phyloP scores from a whole-genome alignment of 441 rosid species.

The Bruguiera hainesii region DNA sequence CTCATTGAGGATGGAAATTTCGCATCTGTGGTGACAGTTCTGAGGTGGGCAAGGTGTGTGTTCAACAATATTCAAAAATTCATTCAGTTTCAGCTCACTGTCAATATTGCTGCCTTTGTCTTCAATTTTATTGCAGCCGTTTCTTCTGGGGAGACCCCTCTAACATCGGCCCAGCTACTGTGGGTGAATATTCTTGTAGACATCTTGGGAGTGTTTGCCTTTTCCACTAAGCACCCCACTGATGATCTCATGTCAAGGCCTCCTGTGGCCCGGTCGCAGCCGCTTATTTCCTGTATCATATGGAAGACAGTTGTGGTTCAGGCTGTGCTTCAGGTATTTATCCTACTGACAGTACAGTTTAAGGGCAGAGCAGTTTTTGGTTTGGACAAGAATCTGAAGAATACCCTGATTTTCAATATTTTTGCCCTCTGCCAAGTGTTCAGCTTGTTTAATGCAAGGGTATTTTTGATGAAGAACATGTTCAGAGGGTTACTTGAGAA shows the following conservation, averaged over 20 bases:
- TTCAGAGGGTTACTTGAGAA: constrained; percentile 29
- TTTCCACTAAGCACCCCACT: constrained; percentile 32
- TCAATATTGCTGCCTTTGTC: constrained; percentile 30
- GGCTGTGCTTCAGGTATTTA: constrained; percentile 24
- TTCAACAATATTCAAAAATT: constrained; percentile 38
- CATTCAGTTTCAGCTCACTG: constrained; percentile 40
- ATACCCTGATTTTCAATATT: constrained; percentile 32
- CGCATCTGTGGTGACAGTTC: constrained; percentile 26
- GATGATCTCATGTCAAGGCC: constrained; percentile 28
- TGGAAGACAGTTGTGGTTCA: constrained; percentile 32
- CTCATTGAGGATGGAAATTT: constrained; percentile 35
- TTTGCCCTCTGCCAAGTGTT: constrained; percentile 37
- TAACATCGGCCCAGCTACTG: constrained; percentile 32
- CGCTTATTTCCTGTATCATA: constrained; percentile 32
- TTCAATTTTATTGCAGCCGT: constrained; percentile 32
- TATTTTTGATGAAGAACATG: constrained; percentile 31
- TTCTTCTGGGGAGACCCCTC: constrained; percentile 29
- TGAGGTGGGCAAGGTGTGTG: constrained; percentile 36
- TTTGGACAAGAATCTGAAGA: constrained; percentile 16
- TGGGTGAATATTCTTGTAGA: constrained; percentile 44
- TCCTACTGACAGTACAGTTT: constrained; percentile 31
- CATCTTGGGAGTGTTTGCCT: constrained; percentile 31
- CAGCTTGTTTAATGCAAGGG: constrained; percentile 36
- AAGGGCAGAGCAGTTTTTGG: constrained; percentile 25
- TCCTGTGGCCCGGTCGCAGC: constrained; percentile 24